Base-by-base conservation (phyloP, 345 rosid genomes). In the Anacardium occidentale region DNA sequence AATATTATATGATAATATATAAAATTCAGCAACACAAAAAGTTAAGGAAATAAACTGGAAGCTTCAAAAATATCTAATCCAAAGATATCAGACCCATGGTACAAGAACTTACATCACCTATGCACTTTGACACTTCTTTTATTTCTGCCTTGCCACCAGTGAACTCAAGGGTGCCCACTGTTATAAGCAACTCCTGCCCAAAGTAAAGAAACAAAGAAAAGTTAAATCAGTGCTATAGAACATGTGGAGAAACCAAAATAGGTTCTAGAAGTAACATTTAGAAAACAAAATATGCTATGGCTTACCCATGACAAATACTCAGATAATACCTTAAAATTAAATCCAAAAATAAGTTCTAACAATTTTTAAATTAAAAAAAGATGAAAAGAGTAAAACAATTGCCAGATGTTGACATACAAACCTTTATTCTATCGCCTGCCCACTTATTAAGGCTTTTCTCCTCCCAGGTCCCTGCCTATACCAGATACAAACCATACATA, bases 391-490 rank as follows among this genome's bases (percentile, higher is more conserved):
- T 4, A 18, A 62, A 32, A 12, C 29, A 50, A 56, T 58, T 21
- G 54, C 71, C 18, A 26, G 26, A 26, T 53, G 56, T 40, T 62
- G 34, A 68, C 32, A 17, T 40, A 74, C 73, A 62, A 56, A 89
- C 98, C 97, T 88, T 88, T 58, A 94, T 82, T 80, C 98, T 85
- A 0, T 88, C 83, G 44, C 73, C 80, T 32, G 98, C 97, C 98
- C 98, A 92, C 61, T 82, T 84, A n/a, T 88, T 92, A 66, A 94
- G 90, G 77, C 68, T 89, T 68, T 92, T 94, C 77, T 94, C 97
- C 81, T 94, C 98, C 98, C 98, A 94, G 62, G 98, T 94, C 45
- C 97, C 98, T 32, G 97, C 98, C 98, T 94, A 66, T 9, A 59
- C 3, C 24, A 34, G 40, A 72, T 22, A 57, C 21, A 60, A 54